Base-by-base conservation (phyloP, 352 stramenopile genomes). In the Thalassiosira sp. region DNA sequence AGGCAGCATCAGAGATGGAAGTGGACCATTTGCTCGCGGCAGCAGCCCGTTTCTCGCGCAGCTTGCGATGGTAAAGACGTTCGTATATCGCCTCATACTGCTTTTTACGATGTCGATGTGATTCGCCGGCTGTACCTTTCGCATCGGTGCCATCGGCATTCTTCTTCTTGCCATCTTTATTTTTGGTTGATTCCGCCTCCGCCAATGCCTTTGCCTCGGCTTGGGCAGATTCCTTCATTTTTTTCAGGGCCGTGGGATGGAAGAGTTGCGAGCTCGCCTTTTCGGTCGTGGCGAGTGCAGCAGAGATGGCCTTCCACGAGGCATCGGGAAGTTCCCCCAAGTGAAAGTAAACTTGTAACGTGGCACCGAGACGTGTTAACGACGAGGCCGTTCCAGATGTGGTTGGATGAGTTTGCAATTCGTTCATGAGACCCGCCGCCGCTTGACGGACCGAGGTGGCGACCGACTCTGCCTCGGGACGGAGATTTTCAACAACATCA, bases 261-360 rank as follows among this genome's bases (percentile, higher is more conserved):
- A 76, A 90, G 15, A 92, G 79, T 42, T 79, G 53, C 2, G 52
- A 62, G 35, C 60, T 72, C 10, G 74, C 78, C 35, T 83, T 83
- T 69, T 90, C 84, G 0, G 79, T 80, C 8, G 65, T 25, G 10
- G 33, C 45, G 2, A 90, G 53, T 0, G 79, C 87, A 46, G 79
- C 42, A 24, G 76, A 61, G 0, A 92, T 78, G 6, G 81, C 84
- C 57, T 67, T 86, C 87, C 87, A 92, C 18, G 83, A 72, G 2
- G 87, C 87, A 59, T 86, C 54, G 35, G 84, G 80, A 0, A 92
- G 69, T 72, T 92, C 86, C 15, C 84, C 83, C 5, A 92, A 56
- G 67, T 90, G 84, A 67, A 79, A 92, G 60, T 92, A 92, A 2
- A 92, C 86, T 72, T 92, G 86, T 7, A 92, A 53, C 3, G 84